Conservation (phyloP, 2,329 filamentous ascomycete species). For the Alternaria sp. region DNA sequence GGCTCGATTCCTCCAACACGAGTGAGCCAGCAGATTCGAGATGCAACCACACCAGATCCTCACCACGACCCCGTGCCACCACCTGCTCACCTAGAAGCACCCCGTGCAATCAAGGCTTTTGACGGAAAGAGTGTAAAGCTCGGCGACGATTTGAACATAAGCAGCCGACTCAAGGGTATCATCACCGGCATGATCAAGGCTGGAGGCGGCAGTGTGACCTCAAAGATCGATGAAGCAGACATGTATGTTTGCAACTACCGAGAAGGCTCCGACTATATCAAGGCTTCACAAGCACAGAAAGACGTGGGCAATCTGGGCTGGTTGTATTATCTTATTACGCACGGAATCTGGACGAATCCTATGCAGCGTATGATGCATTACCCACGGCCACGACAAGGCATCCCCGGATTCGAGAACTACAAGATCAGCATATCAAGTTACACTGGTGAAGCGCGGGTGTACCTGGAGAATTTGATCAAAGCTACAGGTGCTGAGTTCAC, state of each 20-base stretch:
- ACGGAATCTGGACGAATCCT: conserved; percentile 88
- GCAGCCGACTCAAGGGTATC: conserved; percentile 69
- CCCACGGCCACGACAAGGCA: conserved; percentile 77
- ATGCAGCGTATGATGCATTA: conserved; percentile 87
- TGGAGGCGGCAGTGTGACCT: conserved; percentile 75
- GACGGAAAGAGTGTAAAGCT: conserved; percentile 79
- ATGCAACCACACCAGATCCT: conserved; percentile 46
- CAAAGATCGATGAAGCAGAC: conserved; percentile 73
- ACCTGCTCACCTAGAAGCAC: conserved; percentile 29
- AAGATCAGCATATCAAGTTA: conserved; percentile 95
- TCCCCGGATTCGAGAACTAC: conserved; percentile 79
- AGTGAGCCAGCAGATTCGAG: conserved; percentile 53
- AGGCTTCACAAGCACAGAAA: conserved; percentile 78
- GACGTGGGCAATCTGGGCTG: conserved; percentile 92
- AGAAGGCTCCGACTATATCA: conserved; percentile 78
- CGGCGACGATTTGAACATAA: conserved; percentile 75
- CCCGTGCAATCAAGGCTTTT: conserved; percentile 68
- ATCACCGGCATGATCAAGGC: conserved; percentile 74
- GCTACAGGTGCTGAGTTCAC: conserved; percentile 89
- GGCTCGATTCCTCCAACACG: conserved; percentile 53
- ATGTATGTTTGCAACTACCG: conserved; percentile 90
- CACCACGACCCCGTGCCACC: conserved; percentile 31
- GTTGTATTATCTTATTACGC: conserved; percentile 90
- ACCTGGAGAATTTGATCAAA: conserved; percentile 88
- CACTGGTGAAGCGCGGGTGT: conserved; percentile 89